Percentiles rank a stretch among this genome's conserved stretches.
Conservation (phyloP, 2,329 filamentous ascomycete genomes). For the Fusarium torulosum region DNA sequence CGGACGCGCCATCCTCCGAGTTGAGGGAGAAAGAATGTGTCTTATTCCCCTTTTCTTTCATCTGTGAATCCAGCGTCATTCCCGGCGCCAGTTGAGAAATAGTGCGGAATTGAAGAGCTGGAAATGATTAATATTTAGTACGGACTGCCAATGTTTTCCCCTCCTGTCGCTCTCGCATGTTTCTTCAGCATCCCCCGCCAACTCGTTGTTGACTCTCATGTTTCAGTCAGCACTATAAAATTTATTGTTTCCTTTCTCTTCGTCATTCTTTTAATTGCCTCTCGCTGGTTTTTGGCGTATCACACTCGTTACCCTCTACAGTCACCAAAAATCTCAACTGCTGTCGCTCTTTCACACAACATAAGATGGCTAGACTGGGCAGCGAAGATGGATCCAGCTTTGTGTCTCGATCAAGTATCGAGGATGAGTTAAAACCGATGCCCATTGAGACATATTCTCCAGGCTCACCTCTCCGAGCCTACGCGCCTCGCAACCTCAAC, state of each 20-base stretch:
- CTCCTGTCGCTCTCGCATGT: background rate
- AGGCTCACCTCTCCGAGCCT: accelerated
- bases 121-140: background rate
- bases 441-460: background rate
- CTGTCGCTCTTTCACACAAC: background rate
- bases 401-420: background rate
- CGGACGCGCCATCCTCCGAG: background rate
- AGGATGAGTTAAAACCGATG: conserved; percentile 4
- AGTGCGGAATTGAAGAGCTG: no score
- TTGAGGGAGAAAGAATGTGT: background rate
- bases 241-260: background rate
- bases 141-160: no score
- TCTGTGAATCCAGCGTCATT: background rate
- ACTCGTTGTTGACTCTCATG: background rate
- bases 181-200: background rate
- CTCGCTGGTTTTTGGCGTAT: background rate
- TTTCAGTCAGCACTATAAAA: no score
- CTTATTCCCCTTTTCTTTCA: background rate
- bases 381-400: background rate
- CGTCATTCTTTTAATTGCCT: background rate
- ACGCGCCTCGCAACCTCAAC: background rate
- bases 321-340: background rate
- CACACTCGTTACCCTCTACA: background rate
- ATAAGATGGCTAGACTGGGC: background rate
- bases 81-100: no score